These are phyloP conservation scores for Entonaema liquescens DNA, from an alignment of 495 filamentous ascomycete genomes.

Conservation along the genomic window DNA sequence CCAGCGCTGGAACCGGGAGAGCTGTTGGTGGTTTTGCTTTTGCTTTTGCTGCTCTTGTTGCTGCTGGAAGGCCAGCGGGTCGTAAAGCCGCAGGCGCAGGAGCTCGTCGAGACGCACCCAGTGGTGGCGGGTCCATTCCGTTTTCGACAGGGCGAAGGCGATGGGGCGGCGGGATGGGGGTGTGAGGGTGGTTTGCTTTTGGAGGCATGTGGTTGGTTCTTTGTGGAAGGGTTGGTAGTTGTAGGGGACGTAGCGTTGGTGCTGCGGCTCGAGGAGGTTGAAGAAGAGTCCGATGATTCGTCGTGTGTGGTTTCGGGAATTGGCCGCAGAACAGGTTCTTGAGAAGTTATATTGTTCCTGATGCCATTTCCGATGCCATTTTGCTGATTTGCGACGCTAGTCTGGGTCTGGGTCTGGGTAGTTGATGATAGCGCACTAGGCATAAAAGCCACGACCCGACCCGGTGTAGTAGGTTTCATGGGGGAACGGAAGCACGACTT, in stretches of 20 bases:
- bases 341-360: slow-evolving; percentile 7
- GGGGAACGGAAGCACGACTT: slow-evolving; percentile 64
- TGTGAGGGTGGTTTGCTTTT: neutral
- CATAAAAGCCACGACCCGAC: slow-evolving; percentile 58
- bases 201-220: neutral
- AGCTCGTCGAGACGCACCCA: slow-evolving; percentile 54
- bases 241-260: neutral
- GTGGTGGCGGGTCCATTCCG: slow-evolving; percentile 52
- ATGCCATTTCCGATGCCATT: slow-evolving; percentile 13
- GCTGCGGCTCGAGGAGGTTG: neutral
- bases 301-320: slow-evolving; percentile 28
- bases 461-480: slow-evolving; percentile 58
- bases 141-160: slow-evolving; percentile 42
- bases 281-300: slow-evolving; percentile 9
- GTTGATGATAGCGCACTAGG: slow-evolving; percentile 50
- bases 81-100: slow-evolving; percentile 41
- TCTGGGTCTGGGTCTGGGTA: slow-evolving; percentile 45
- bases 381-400: slow-evolving; percentile 37
- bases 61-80: slow-evolving; percentile 44
- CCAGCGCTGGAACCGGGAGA: slow-evolving; percentile 3
- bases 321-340: slow-evolving; percentile 26
- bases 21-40: neutral
- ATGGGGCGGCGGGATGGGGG: neutral
- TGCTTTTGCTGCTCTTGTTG: neutral
- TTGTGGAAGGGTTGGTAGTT: neutral